Evolutionary conservation across 192 early-diverging fungal species (phyloP).

Genomic region (Mortierella hygrophila): DNA sequence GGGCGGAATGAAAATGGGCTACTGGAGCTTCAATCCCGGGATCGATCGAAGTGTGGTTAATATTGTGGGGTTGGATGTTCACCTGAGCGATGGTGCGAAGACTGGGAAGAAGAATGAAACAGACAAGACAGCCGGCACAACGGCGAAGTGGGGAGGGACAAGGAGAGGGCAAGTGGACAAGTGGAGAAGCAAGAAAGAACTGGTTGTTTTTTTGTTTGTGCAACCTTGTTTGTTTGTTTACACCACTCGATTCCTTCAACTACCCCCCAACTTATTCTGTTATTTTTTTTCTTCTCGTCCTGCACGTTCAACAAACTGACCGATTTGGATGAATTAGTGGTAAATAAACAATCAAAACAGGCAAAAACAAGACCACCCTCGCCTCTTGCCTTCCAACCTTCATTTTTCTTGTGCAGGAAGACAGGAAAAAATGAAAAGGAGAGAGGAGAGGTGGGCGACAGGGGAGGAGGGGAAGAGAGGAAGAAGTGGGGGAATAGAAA

Average conservation of each 20-base stretch:
- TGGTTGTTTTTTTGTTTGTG: not conserved
- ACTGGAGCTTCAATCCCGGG: not conserved
- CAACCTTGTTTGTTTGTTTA: conserved; percentile 9
- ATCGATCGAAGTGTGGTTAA: not conserved
- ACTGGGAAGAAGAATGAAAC: not conserved
- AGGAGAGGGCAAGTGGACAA: not conserved
- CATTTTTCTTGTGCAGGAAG: not conserved
- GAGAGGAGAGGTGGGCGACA: not conserved
- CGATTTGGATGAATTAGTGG: not conserved
- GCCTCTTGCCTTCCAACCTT: not conserved
- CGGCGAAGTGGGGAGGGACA: not conserved
- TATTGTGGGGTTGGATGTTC: not conserved
- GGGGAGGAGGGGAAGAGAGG: not conserved
- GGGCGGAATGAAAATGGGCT: not conserved
- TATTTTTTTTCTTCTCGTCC: not conserved
- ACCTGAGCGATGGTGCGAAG: not conserved
- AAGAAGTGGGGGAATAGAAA: not conserved
- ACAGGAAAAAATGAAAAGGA: not conserved
- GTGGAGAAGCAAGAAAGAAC: not conserved
- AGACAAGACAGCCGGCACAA: conserved; percentile 6
- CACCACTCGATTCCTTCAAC: not conserved
- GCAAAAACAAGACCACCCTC: not conserved
- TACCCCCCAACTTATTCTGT: not conserved
- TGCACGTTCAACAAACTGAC: not conserved
- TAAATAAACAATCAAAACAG: not conserved